Base-by-base conservation (phyloP, 306 rosid species). In the Prunus armeniaca region DNA sequence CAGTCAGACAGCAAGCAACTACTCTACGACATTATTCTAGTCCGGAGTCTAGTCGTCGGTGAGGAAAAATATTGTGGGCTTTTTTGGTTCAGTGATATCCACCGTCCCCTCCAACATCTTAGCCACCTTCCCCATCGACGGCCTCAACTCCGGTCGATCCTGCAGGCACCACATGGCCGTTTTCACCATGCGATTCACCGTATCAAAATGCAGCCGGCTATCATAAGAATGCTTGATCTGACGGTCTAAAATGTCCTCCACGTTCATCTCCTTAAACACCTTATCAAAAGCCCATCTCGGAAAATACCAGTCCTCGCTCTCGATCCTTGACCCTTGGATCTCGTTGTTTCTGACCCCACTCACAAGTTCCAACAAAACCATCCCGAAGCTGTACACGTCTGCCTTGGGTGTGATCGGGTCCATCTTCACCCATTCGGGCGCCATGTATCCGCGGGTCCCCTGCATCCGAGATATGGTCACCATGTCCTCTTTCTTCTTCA, bases 141-240 rank as follows among this genome's bases (percentile, higher is more conserved):
- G 98, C 80, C 98, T 87, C 80, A 70, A 65, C 79, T 95, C 97
- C 52, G 96, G 96, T 51, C 87, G 84, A 30, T 86, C 91, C 18
- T 95, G 97, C 19, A 95, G 85, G 80, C 98, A 95, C 98, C 98
- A 92, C 93, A 95, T 92, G 0, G 98, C 92, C 15, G 98, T 92
- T 82, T 86, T 84, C 12, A 95, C 91, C 98, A 95, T 95, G 11
- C 97, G 86, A 62, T 92, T 86, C 30, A 95, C 89, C 86, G 88
- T 70, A 0, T 85, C 90, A 54, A 82, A 89, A 67, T 95, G 93
- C 3, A 82, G 76, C 62, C 88, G 82, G 1, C 76, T 85, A 32
- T 95, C 97, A 46, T 89, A 95, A 52, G 79, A 54, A 14, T 88
- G 67, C 77, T 77, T 85, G 32, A 95, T 92, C 54, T 80, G 87